A percentile compares a stretch with the other conserved stretches of the same genome.
These are phyloP conservation scores for Shiraia sp. DNA, from an alignment of 2,329 filamentous ascomycete species.

Conservation along the genomic window DNA sequence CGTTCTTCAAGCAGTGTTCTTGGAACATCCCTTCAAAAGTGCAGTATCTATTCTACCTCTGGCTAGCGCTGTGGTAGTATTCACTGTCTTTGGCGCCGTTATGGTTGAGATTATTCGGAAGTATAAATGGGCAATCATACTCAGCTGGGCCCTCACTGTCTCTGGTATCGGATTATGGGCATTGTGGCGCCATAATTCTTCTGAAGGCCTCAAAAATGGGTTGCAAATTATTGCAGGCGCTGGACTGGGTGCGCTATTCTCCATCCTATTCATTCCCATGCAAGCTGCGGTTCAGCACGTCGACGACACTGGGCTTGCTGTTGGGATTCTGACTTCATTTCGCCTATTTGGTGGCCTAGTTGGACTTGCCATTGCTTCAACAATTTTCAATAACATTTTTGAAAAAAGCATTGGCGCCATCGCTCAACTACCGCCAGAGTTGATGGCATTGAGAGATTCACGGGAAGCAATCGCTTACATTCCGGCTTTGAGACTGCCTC, in stretches of 20 bases:
- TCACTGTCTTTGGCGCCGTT: conserved; percentile 2
- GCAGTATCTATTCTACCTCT: conserved; percentile 45
- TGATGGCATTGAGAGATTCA: not conserved
- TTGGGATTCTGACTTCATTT: conserved; percentile 40
- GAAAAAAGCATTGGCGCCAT: not conserved
- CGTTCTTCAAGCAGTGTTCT: conserved; percentile 43
- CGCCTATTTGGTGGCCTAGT: conserved; percentile 46
- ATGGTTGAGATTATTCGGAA: conserved; percentile 49
- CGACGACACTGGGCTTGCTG: conserved; percentile 43
- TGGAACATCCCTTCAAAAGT: conserved; percentile 34
- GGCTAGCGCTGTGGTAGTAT: conserved; percentile 48
- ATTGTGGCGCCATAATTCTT: conserved; percentile 23
- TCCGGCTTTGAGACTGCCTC: not conserved
- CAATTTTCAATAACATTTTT: conserved; percentile 32
- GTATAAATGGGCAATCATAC: conserved; percentile 63
- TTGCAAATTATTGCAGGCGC: conserved; percentile 13
- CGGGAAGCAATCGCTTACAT: not conserved
- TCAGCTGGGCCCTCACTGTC: conserved; percentile 62
- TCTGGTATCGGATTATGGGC: conserved; percentile 60
- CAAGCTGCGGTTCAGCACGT: conserved; percentile 37
- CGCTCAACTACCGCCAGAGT: not conserved
- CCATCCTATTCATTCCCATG: conserved; percentile 31
- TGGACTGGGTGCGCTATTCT: conserved; percentile 13
- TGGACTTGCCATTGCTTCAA: conserved; percentile 42
- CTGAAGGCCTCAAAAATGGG: not conserved